These are phyloP conservation scores for Colletotrichum sp. DNA, from an alignment of 2,329 filamentous ascomycete species.

Conservation along the genomic window DNA sequence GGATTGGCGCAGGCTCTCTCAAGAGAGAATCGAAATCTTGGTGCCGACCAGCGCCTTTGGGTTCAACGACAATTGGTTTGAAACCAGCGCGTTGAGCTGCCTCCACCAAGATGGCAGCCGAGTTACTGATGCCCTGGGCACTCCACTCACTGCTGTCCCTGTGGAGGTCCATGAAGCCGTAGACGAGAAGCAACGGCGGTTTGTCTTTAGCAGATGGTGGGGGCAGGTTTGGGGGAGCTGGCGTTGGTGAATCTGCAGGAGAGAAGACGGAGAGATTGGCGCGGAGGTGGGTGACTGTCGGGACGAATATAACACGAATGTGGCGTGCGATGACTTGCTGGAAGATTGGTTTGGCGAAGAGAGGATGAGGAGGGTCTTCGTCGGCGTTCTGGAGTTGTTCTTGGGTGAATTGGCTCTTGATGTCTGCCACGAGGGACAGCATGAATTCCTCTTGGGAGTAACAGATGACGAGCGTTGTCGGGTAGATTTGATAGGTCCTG, in stretches of 20 bases:
- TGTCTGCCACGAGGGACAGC: conserved; percentile 54
- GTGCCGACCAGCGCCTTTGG: conserved; percentile 31
- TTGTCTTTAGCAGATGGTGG: background rate
- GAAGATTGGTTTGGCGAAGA: conserved; percentile 70
- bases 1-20: conserved; percentile 61
- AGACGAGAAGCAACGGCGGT: conserved; percentile 60
- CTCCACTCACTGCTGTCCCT: conserved; percentile 75
- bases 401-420: conserved; percentile 27
- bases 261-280: conserved; percentile 71
- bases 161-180: conserved; percentile 70
- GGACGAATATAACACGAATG: conserved; percentile 73
- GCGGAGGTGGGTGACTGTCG: conserved; percentile 77
- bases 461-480: conserved; percentile 75
- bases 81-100: conserved; percentile 53
- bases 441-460: conserved; percentile 69
- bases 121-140: conserved; percentile 71
- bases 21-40: conserved; percentile 42
- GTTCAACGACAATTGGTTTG: conserved; percentile 53
- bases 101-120: conserved; percentile 68
- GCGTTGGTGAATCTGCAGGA: conserved; percentile 36
- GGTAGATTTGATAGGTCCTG: conserved; percentile 57
- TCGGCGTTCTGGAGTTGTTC: background rate
- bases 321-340: conserved; percentile 72
- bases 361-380: conserved; percentile 12
- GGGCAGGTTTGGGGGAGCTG: conserved; percentile 38